Base-by-base conservation (phyloP, 2,329 filamentous ascomycete species). In the Colletotrichum cereale region DNA sequence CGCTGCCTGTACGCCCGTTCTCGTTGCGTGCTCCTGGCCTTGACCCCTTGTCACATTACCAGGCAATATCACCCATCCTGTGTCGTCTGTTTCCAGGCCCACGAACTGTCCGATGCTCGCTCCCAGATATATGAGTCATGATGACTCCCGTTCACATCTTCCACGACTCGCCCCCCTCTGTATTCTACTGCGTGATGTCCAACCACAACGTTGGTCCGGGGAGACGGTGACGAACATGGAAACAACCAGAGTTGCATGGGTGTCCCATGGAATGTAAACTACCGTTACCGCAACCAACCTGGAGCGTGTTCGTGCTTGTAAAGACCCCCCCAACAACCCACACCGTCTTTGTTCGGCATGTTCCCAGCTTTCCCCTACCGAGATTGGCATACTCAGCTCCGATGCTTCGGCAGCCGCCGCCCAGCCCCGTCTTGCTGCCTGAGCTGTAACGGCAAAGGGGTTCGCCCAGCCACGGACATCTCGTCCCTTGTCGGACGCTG, bases 361-460 rank as follows among this genome's bases (percentile, higher is more conserved):
- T 38, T 62, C n/a, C 31, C 24, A 52, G 40, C n/a, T 18, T 16
- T 18, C n/a, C 21, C 50, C 53, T 56, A n/a, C 42, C n/a, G 50
- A 36, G 58, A 55, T 62, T 67, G 60, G 50, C 29, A 24, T 50
- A 44, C 3, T 21, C 50, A 26, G 61, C 29, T 57, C 56, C 47
- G 47, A 36, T 58, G 40, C 29, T 29, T 50, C 40, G 34, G 44
- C 61, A 62, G 52, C 53, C 24, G 50, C 38, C 24, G 62, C n/a
- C 47, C 55, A 18, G 55, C 44, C 53, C 38, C n/a, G 6, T 8
- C 29, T 52, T 69, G 53, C 36, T 44, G n/a, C 36, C 48, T 66
- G 5, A 42, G 16, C 29, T 66, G 21, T 62, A 52, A 62, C 44
- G 34, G 44, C 34, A 52, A 69, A 58, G 61, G 42, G 26, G 44